Base-by-base conservation (phyloP, 108 stramenopile genomes). In the Stephanodiscus triporus region DNA sequence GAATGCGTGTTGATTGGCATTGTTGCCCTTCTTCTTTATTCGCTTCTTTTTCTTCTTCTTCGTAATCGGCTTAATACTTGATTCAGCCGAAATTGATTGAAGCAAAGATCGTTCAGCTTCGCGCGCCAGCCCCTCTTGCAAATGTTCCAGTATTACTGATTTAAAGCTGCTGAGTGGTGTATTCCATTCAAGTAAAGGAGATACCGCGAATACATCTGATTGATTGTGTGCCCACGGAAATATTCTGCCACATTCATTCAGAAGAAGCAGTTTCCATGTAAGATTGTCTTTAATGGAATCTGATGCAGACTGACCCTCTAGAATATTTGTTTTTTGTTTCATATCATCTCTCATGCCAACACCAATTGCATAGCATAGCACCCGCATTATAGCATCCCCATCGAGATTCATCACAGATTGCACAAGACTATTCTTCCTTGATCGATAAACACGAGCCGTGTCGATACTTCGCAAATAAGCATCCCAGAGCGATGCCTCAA, bases 401-500 rank as follows among this genome's bases (percentile, higher is more conserved):
- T 23, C 42, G 17, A 76, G 67, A 69, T 55, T 55, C 6, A 30
- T 30, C 6, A 76, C 24, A 17, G 55, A 65, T 30, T 65, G 56
- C 30, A 65, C 19, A 11, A 77, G 50, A 17, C 48, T 30, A 11
- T 57, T 70, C 20, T 60, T 30, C 67, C 49, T 61, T 13, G 16
- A 17, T 26, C 24, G 36, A 10, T 65, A 9, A 13, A 1, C 64
- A 27, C 43, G 17, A 19, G 22, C 40, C n/a, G 9, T 38, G 40
- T 68, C 27, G 8, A 36, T 74, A 45, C 70, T 77, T 40, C 42
- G 45, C 24, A 43, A 70, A 75, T 75, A 91, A 22, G 83, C 58
- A 66, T 83, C 73, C 89, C 90, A 90, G 17, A 94, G 81, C 17
- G 89, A 73, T 23, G 86, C 73, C 62, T 91, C 88, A 54, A 77